These are phyloP conservation scores for Astragalus membranaceus DNA, from an alignment of 306 rosid genomes.

Conservation along the genomic window DNA sequence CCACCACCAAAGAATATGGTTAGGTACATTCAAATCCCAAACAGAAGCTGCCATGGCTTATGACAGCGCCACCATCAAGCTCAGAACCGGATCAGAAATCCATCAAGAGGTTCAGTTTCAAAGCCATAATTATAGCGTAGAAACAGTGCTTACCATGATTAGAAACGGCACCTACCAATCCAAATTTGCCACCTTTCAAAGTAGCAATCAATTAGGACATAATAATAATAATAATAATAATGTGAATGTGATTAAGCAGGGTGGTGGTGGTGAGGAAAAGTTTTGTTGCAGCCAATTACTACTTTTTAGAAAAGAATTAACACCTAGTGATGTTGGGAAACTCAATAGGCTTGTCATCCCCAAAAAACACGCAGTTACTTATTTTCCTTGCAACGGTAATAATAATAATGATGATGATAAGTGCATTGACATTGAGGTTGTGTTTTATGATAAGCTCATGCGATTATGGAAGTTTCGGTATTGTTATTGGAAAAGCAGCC, in stretches of 20 bases:
- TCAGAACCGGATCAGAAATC: conserved; percentile 58
- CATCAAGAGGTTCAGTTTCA: conserved; percentile 65
- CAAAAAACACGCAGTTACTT: conserved; percentile 57
- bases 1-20: conserved; percentile 88
- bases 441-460: conserved; percentile 45
- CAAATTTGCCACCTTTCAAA: conserved; percentile 40
- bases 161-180: conserved; percentile 65
- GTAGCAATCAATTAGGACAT: no score
- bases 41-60: conserved; percentile 83
- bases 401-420: neutral
- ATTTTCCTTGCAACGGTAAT: conserved; percentile 47
- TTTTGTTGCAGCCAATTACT: conserved; percentile 25
- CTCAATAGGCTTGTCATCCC: conserved; percentile 84
- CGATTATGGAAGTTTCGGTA: conserved; percentile 56
- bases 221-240: no score
- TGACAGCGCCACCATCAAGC: conserved; percentile 70
- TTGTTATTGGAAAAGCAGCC: conserved; percentile 76
- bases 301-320: conserved; percentile 72
- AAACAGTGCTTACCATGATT: conserved; percentile 58
- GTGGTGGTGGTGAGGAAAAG: conserved; percentile 26
- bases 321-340: conserved; percentile 87
- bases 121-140: conserved; percentile 38
- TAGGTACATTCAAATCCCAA: conserved; percentile 76
- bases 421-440: conserved; percentile 19
- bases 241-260: neutral